Percentiles rank a stretch among this genome's conserved stretches.
These are phyloP conservation scores for Penicillium taxi DNA, from an alignment of 495 filamentous ascomycete genomes.

Conservation along the genomic window DNA sequence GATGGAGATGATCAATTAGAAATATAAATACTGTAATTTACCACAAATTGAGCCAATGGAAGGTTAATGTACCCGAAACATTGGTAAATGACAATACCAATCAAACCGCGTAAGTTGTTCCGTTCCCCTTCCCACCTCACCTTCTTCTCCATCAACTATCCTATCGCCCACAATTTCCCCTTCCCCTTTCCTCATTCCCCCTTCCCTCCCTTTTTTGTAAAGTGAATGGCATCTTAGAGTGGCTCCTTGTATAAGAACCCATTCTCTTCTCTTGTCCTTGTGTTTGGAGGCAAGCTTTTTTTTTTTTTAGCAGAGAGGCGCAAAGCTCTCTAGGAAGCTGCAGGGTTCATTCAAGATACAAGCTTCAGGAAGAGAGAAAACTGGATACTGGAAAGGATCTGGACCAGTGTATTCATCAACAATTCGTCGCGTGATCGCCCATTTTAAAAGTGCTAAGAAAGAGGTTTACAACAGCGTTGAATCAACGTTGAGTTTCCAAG, in stretches of 20 bases:
- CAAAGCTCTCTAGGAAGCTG: constrained; percentile 11
- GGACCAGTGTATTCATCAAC: too few relatives aligned
- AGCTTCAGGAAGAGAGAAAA: constrained; percentile 3
- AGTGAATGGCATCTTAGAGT: constrained; percentile 37
- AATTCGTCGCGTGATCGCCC: too few relatives aligned
- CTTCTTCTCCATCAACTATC: constrained; percentile 15
- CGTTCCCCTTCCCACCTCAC: constrained; percentile 10
- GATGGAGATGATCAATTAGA: background rate
- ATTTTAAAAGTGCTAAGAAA: too few relatives aligned
- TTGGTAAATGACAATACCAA: too few relatives aligned
- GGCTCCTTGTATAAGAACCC: constrained; percentile 35
- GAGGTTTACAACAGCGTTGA: too few relatives aligned
- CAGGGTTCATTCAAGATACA: constrained; percentile 11
- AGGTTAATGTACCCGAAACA: too few relatives aligned
- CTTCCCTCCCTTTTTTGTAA: constrained; percentile 32
- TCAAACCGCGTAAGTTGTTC: too few relatives aligned
- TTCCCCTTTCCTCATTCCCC: constrained; percentile 14
- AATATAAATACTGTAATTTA: constrained; percentile 9
- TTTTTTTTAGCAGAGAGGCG: constrained; percentile 17
- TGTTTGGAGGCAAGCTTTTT: constrained; percentile 5
- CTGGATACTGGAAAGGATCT: background rate
- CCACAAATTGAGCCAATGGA: background rate
- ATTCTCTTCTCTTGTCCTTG: constrained; percentile 23
- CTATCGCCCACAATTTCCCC: constrained; percentile 17
- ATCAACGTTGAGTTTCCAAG: too few relatives aligned